Conservation (phyloP, 208 protist species). For the Trichomonas vaginalis region DNA sequence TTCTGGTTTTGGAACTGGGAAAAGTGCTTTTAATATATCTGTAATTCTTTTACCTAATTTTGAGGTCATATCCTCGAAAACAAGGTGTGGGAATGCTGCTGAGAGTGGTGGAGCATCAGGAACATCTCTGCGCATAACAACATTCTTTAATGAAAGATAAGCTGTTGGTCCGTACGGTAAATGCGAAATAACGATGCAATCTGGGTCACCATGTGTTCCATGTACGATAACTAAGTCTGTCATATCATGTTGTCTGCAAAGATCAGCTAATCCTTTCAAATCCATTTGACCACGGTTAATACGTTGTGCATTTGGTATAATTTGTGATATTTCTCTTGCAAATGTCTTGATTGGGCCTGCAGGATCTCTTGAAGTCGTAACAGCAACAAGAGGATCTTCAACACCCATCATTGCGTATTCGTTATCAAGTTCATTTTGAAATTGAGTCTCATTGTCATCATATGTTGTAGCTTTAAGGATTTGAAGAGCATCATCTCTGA, state of each 20-base stretch:
- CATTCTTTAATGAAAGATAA: constrained; percentile 83
- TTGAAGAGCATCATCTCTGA: background rate
- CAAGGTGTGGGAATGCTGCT: constrained; percentile 84
- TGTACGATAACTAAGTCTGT: constrained; percentile 95
- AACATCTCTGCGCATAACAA: constrained; percentile 88
- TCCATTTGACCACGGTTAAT: constrained; percentile 79
- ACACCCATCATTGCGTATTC: constrained; percentile 3
- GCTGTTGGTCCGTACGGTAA: constrained; percentile 93
- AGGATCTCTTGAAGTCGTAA: constrained; percentile 92
- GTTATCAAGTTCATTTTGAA: background rate
- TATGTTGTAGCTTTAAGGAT: constrained; percentile 7
- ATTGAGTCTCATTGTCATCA: background rate
- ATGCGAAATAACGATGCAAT: constrained; percentile 80
- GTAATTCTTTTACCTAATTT: constrained; percentile 72
- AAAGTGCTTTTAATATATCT: constrained; percentile 67
- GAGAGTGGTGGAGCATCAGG: constrained; percentile 47
- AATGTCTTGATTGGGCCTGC: constrained; percentile 83
- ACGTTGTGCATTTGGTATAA: constrained; percentile 88
- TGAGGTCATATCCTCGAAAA: constrained; percentile 91
- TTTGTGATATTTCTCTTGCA: constrained; percentile 83
- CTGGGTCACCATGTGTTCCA: constrained; percentile 69
- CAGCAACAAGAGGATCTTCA: constrained; percentile 81
- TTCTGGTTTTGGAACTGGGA: constrained; percentile 85
- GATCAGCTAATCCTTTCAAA: constrained; percentile 61
- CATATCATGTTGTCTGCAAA: constrained; percentile 64